phyloP scores from a whole-genome alignment of 805 yeast genomes.

The Komagataella mondaviorum region DNA sequence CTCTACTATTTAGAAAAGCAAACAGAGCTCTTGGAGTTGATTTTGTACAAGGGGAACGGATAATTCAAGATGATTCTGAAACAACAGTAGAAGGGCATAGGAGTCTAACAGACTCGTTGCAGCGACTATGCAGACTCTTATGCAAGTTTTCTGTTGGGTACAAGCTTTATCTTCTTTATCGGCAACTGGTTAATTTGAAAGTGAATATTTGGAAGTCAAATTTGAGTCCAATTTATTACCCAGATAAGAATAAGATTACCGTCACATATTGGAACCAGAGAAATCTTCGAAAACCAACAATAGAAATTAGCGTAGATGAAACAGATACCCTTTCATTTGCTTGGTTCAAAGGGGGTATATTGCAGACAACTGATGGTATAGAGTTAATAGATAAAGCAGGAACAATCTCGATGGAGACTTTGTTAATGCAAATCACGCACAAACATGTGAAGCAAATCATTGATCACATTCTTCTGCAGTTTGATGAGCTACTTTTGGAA shows the following conservation, averaged over 20 bases:
- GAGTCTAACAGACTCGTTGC: conserved; percentile 24
- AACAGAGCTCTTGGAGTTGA: conserved; percentile 29
- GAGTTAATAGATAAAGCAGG: conserved; percentile 20
- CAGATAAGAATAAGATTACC: conserved; percentile 37
- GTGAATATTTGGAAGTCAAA: conserved; percentile 45
- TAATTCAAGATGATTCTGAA: background rate
- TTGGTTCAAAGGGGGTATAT: conserved; percentile 48
- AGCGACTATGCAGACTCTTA: conserved; percentile 40
- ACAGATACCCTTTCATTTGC: conserved; percentile 34
- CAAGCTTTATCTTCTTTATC: conserved; percentile 46
- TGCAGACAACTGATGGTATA: conserved; percentile 9
- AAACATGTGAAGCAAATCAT: conserved; percentile 25
- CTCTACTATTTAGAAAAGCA: conserved; percentile 37
- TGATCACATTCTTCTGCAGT: conserved; percentile 15
- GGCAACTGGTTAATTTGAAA: conserved; percentile 39
- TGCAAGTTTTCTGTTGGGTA: conserved; percentile 49
- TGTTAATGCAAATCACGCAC: conserved; percentile 23
- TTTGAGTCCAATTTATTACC: conserved; percentile 41
- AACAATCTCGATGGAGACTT: conserved; percentile 20
- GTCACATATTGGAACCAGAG: conserved; percentile 55
- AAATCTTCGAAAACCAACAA: conserved; percentile 33
- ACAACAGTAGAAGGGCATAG: background rate
- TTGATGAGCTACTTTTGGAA: conserved; percentile 14
- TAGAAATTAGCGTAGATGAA: conserved; percentile 47
- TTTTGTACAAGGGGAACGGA: conserved; percentile 3